These are phyloP conservation scores for Chrysoporthe deuterocubensis DNA, from an alignment of 2,329 filamentous ascomycete genomes.

Conservation along the genomic window DNA sequence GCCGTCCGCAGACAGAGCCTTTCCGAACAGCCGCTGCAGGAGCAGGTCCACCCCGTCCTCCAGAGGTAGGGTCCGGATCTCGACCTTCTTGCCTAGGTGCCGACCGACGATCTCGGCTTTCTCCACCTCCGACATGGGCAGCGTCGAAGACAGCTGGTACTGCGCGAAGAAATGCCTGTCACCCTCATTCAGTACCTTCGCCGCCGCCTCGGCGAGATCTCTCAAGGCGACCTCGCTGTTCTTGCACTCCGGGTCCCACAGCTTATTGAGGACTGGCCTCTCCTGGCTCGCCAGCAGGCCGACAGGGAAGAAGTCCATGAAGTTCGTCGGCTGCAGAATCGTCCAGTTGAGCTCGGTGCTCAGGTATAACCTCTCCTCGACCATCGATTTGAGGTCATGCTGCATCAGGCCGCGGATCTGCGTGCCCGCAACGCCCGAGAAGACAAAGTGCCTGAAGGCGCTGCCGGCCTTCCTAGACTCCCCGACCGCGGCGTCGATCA, in stretches of 20 bases:
- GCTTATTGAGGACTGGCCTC: conserved; percentile 8
- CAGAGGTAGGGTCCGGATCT: not conserved
- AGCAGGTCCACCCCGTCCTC: not conserved
- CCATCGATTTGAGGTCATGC: conserved; percentile 40
- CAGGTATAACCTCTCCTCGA: conserved; percentile 43
- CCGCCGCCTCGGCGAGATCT: conserved; percentile 31
- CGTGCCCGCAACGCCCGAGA: conserved; percentile 39
- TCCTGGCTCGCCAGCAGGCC: conserved; percentile 12
- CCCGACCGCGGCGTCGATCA: conserved; percentile 41
- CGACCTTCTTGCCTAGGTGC: conserved; percentile 10
- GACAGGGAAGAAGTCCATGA: conserved; percentile 38
- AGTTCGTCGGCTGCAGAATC: conserved; percentile 40
- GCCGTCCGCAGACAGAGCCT: conserved; percentile 12
- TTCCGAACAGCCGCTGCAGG: not conserved
- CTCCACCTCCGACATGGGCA: conserved; percentile 24
- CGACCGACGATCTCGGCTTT: conserved; percentile 21
- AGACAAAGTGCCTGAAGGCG: conserved; percentile 41
- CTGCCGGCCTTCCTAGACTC: conserved; percentile 30
- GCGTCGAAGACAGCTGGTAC: conserved; percentile 30
- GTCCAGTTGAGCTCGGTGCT: conserved; percentile 38
- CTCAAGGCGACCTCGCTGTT: conserved; percentile 27
- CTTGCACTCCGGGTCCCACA: conserved; percentile 25
- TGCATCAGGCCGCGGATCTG: conserved; percentile 41
- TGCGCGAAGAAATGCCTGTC: conserved; percentile 31
- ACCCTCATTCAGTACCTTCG: conserved; percentile 28